Conservation (phyloP, 495 filamentous ascomycete species). For the Penicillium coffeae region DNA sequence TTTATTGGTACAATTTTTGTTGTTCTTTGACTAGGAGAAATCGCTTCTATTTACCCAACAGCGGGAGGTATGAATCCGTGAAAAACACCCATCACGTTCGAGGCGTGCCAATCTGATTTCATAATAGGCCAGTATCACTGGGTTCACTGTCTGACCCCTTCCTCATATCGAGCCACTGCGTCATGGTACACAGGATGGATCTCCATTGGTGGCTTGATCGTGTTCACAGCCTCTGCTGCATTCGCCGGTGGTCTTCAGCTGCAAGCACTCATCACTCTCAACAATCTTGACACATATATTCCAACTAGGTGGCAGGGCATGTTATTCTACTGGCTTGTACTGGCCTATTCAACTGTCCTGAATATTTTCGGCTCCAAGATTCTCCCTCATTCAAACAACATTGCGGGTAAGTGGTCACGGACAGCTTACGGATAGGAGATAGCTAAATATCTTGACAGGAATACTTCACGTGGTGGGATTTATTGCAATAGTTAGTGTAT, state of each 20-base stretch:
- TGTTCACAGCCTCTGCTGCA: conserved; percentile 27
- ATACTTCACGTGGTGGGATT: conserved; percentile 19
- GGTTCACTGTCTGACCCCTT: conserved; percentile 20
- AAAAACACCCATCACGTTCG: no score
- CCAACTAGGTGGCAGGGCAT: conserved; percentile 21
- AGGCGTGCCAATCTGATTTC: no score
- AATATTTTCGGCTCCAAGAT: conserved; percentile 24
- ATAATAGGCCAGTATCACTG: conserved; percentile 22
- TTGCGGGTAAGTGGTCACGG: conserved; percentile 12
- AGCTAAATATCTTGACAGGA: conserved; percentile 4
- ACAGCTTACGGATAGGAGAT: no score
- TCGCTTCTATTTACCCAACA: conserved; percentile 23
- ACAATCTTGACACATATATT: conserved; percentile 18
- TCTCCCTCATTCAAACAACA: conserved; percentile 20
- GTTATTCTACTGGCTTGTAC: conserved; percentile 22
- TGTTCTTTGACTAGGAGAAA: conserved; percentile 21
- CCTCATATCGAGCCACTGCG: conserved; percentile 15
- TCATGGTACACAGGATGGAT: conserved; percentile 27
- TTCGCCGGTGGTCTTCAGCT: conserved; percentile 22
- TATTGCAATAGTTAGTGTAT: conserved; percentile 12
- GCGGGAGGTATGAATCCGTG: conserved; percentile 25
- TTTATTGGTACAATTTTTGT: conserved; percentile 20
- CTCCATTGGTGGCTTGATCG: conserved; percentile 29
- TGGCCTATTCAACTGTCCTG: conserved; percentile 15
- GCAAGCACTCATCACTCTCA: conserved; percentile 22